Evolutionary conservation across 768 basidiomycete genomes (phyloP).

Genomic region (Trametes meyenii): DNA sequence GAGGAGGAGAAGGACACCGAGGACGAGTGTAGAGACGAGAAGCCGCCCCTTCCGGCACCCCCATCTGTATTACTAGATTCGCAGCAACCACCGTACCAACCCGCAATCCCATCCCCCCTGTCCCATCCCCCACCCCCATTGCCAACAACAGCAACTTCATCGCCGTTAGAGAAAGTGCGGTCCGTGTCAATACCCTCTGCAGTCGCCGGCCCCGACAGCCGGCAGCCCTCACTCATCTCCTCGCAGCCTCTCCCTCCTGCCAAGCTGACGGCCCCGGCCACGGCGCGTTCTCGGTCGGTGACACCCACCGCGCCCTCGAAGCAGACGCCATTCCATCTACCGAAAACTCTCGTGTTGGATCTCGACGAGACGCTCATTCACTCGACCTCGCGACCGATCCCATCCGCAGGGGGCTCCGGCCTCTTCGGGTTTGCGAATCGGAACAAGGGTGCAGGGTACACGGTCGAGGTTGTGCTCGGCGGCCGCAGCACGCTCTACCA

Average conservation of each 20-base stretch:
- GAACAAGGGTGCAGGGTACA: slow-evolving; percentile 76
- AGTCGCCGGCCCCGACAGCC: slow-evolving; percentile 1
- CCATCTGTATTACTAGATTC: slow-evolving; percentile 30
- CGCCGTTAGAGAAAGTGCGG: slow-evolving; percentile 29
- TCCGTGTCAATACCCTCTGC: slow-evolving; percentile 11
- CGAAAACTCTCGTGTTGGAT: slow-evolving; percentile 95
- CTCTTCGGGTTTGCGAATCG: slow-evolving; percentile 57
- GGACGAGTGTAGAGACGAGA: slow-evolving; percentile 38
- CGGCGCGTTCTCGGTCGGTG: slow-evolving; percentile 18
- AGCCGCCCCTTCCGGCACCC: slow-evolving; percentile 19
- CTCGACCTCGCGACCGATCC: slow-evolving; percentile 83
- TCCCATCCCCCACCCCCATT: slow-evolving; percentile 17
- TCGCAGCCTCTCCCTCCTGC: not conserved
- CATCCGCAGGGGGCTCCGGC: slow-evolving; percentile 52
- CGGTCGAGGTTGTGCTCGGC: slow-evolving; percentile 90
- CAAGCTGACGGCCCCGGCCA: slow-evolving; percentile 9
- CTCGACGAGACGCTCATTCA: slow-evolving; percentile 98
- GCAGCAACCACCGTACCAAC: slow-evolving; percentile 27
- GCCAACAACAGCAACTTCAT: not conserved
- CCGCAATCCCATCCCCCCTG: slow-evolving; percentile 33
- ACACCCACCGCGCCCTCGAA: slow-evolving; percentile 43
- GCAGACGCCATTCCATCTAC: slow-evolving; percentile 75
- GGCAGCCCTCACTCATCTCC: slow-evolving; percentile 10
- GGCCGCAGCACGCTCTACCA: slow-evolving; percentile 93
- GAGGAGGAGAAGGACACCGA: slow-evolving; percentile 40